Evolutionary conservation across 768 basidiomycete species (phyloP).

Genomic region (Coprinopsis cinerea): DNA sequence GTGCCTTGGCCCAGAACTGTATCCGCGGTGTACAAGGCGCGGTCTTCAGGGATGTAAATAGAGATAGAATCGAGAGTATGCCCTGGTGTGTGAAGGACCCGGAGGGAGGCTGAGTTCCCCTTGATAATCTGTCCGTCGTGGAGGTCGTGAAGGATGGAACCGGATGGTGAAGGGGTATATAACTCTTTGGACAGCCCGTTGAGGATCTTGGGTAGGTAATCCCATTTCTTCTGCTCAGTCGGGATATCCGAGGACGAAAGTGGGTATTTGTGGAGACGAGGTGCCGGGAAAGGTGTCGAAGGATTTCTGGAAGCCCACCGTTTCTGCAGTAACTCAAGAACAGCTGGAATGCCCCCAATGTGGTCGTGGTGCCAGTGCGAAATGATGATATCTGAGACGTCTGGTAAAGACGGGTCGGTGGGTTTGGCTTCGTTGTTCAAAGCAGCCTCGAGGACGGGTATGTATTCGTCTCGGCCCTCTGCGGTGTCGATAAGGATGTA

Average conservation of each 20-base stretch:
- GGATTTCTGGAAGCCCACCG: constrained; percentile 54
- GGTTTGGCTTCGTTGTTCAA: constrained; percentile 35
- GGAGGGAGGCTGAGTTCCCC: constrained; percentile 36
- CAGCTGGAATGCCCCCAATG: constrained; percentile 63
- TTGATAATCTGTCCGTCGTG: constrained; percentile 47
- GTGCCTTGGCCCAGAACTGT: constrained; percentile 89
- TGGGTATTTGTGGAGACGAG: constrained; percentile 73
- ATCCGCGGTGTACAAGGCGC: constrained; percentile 84
- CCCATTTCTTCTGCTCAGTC: constrained; percentile 20
- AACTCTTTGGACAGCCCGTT: constrained; percentile 35
- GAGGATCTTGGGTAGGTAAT: constrained; percentile 34
- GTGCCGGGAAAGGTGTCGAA: constrained; percentile 49
- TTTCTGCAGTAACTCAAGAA: constrained; percentile 57
- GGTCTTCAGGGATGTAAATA: constrained; percentile 62
- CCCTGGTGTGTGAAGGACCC: constrained; percentile 81
- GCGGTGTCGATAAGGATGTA: constrained; percentile 82
- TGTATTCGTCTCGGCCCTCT: constrained; percentile 65
- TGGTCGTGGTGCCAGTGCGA: constrained; percentile 93
- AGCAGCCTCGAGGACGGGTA: constrained; percentile 57
- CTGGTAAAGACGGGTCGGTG: constrained; percentile 35
- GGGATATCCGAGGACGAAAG: constrained; percentile 20
- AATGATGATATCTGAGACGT: constrained; percentile 84
- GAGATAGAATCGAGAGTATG: constrained; percentile 86
- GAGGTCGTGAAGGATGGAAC: constrained; percentile 51
- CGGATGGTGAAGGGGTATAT: constrained; percentile 39